Evolutionary conservation across 257 asterid species (phyloP).

Genomic region (Echium plantagineum): DNA sequence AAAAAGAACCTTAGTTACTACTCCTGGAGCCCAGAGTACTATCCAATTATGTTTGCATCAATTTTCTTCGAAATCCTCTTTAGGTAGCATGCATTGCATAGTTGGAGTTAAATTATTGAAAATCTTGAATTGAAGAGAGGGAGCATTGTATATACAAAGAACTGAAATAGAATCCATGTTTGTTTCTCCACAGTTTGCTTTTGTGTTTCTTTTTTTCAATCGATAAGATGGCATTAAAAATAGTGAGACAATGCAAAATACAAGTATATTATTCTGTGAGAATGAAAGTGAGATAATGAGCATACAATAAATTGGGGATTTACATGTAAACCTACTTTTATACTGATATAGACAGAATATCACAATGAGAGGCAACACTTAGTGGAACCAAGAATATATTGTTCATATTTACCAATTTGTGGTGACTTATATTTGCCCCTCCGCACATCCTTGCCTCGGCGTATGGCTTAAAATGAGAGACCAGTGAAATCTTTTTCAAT

Average conservation of each 20-base stretch:
- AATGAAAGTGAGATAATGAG: background rate
- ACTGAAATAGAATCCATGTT: background rate
- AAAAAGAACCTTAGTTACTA: constrained; percentile 30
- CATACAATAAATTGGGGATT: background rate
- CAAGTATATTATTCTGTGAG: background rate
- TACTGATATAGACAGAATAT: background rate
- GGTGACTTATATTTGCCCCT: background rate
- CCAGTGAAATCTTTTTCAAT: no score
- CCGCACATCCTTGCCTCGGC: background rate
- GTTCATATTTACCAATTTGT: background rate
- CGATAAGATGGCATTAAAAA: no score
- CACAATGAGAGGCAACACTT: background rate
- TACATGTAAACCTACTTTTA: background rate
- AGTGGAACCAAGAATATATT: background rate
- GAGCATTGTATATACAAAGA: background rate
- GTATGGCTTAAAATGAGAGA: no score
- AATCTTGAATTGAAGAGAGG: background rate
- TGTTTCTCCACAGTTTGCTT: background rate
- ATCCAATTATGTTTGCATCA: background rate
- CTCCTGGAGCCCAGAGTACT: background rate
- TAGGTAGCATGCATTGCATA: constrained; percentile 1
- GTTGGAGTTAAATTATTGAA: background rate
- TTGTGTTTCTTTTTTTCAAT: background rate
- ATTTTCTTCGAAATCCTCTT: background rate
- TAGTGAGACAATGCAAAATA: no score